Percentiles rank a stretch among this genome's conserved stretches.
Evolutionary conservation across 2,329 filamentous ascomycete species (phyloP).

Genomic region (Diaporthe humulicola): DNA sequence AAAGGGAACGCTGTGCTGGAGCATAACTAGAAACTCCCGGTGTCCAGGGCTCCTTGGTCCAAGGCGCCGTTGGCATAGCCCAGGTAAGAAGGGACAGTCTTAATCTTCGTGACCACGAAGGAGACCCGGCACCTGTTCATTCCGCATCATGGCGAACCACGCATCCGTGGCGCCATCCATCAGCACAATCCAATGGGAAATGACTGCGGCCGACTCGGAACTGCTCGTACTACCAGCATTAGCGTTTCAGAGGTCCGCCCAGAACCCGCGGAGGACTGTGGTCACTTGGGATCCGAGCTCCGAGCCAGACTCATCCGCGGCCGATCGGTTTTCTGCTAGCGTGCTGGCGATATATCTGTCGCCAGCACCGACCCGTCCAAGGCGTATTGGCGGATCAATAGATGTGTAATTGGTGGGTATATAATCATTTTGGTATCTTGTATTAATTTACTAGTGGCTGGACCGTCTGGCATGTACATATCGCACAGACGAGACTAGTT

Average conservation of each 20-base stretch:
- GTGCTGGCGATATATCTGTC: constrained; percentile 4
- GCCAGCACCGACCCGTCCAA: not conserved
- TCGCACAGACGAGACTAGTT: no score
- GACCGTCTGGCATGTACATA: not conserved
- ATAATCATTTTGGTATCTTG: no score
- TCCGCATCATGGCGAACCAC: not conserved
- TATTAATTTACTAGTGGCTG: not conserved
- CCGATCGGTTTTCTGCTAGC: not conserved
- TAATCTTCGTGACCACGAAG: not conserved
- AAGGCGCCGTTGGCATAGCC: not conserved
- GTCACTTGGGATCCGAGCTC: constrained; percentile 12
- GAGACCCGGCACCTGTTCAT: not conserved
- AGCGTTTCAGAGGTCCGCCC: not conserved
- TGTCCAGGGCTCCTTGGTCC: not conserved
- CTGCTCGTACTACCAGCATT: not conserved
- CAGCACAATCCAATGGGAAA: not conserved
- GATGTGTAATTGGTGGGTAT: not conserved
- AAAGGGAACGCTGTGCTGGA: no score
- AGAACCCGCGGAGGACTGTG: not conserved
- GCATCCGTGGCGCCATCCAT: not conserved
- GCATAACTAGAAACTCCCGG: not conserved
- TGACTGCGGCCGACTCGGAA: not conserved
- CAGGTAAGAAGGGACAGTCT: not conserved
- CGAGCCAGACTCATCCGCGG: not conserved
- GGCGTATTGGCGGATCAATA: not conserved